Evolutionary conservation across 331 rosid species (phyloP), one percentile per base, ranked within the genome.

Genomic region (Saraca asoca): DNA sequence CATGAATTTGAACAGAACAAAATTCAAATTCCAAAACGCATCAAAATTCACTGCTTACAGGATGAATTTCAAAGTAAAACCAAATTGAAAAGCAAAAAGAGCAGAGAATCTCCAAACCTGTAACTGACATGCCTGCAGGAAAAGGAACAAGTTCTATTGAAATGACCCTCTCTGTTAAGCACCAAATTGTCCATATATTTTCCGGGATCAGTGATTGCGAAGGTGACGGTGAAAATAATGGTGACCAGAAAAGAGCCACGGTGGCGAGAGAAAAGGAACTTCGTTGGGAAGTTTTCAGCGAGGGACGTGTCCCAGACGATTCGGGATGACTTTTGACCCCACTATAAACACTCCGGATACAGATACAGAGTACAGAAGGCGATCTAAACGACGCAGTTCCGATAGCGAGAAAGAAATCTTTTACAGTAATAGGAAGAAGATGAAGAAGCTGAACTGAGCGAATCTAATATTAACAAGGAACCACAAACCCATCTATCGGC

Each of bases 61-160:
- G 31, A 24, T 24, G 31, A 24, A 24, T 24, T 24, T 24, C 31
- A 24, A 24, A 3, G 31, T 24, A 24, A 24, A 24, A 24, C 31
- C 31, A 24, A 24, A 24, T 24, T 24, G 31, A 24, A 24, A 24
- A 24, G 31, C 1, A 24, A 24, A 24, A 3, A 24, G 8, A 6
- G 39, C 59, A 16, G 14, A 38, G 17, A 41, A 58, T 14, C n/a
- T 17, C 29, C 15, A 69, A 48, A 88, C 93, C 97, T 91, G 93
- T 91, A 91, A 74, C 54, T 73, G 72, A 91, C 95, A 75, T 88
- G 93, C 64, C 91, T 70, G 69, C 62, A 73, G 15, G 83, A 68
- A 66, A 18, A 43, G 35, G 72, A 63, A 12, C 6, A 42, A 41
- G 80, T 54, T 18, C 64, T 79, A 49, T 37, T 51, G 14, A 62